phyloP scores from a whole-genome alignment of 2,329 filamentous ascomycete species.

The Talaromyces sp. region DNA sequence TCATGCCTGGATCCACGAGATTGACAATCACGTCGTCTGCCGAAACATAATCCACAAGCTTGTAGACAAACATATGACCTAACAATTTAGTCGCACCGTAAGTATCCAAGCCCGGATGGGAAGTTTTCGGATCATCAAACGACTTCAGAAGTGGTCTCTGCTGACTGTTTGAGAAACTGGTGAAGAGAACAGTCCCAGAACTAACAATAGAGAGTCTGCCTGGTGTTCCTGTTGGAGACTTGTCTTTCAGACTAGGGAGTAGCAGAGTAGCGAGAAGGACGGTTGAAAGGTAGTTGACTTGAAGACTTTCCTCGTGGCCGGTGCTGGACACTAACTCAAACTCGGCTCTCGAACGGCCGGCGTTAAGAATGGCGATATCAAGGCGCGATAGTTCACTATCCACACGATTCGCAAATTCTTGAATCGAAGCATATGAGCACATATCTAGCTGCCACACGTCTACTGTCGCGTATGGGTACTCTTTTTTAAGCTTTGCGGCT shows the following conservation, averaged over 20 bases:
- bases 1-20: conserved; percentile 46
- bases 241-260: conserved; percentile 45
- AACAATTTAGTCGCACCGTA: neutral
- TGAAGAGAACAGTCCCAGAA: conserved; percentile 21
- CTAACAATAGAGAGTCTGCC: conserved; percentile 23
- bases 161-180: conserved; percentile 21
- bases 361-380: conserved; percentile 47
- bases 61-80: conserved; percentile 35
- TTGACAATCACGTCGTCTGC: conserved; percentile 46
- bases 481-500: conserved; percentile 35
- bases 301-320: conserved; percentile 53
- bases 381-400: conserved; percentile 37
- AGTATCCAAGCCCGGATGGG: neutral
- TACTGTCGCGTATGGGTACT: conserved; percentile 33
- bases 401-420: conserved; percentile 39
- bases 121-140: conserved; percentile 15
- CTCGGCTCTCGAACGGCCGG: conserved; percentile 26
- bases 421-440: conserved; percentile 37
- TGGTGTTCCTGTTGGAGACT: conserved; percentile 13
- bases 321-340: conserved; percentile 37
- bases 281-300: conserved; percentile 59
- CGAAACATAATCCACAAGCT: conserved; percentile 38
- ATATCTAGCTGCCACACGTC: conserved; percentile 48
- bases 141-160: conserved; percentile 28
- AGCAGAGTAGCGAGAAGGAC: conserved; percentile 53